These are phyloP conservation scores for Wickerhamiella nectarea DNA, from an alignment of 805 yeast species.

Conservation along the genomic window DNA sequence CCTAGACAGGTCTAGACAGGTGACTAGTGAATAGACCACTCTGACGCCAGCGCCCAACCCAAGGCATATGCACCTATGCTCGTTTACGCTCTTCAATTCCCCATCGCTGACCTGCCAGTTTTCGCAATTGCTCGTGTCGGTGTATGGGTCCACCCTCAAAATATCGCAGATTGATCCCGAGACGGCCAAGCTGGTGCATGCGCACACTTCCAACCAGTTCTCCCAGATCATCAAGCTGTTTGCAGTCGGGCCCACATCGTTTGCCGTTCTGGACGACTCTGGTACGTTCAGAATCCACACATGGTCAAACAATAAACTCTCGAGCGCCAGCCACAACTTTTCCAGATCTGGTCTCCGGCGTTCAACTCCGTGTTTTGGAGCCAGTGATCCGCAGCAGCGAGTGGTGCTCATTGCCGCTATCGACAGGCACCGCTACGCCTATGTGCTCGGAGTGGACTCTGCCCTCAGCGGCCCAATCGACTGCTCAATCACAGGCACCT, in stretches of 20 bases:
- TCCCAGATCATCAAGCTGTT: slow-evolving; percentile 41
- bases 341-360: slow-evolving; percentile 50
- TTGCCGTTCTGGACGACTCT: slow-evolving; percentile 2
- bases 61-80: background rate
- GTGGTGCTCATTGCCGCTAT: slow-evolving; percentile 58
- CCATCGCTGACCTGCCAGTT: slow-evolving; percentile 1
- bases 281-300: background rate
- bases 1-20: no score
- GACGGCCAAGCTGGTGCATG: slow-evolving; percentile 39
- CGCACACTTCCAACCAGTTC: slow-evolving; percentile 37
- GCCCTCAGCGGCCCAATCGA: slow-evolving; percentile 63
- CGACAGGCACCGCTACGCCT: slow-evolving; percentile 62
- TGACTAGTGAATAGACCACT: no score
- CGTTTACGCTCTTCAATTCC: background rate
- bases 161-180: slow-evolving; percentile 39
- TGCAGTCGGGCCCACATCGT: background rate
- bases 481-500: slow-evolving; percentile 35
- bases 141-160: slow-evolving; percentile 41
- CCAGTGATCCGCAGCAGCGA: slow-evolving; percentile 58
- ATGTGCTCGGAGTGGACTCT: slow-evolving; percentile 38
- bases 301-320: background rate
- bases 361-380: slow-evolving; percentile 56
- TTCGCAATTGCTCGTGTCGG: slow-evolving; percentile 49
- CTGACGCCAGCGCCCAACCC: slow-evolving; percentile 42
- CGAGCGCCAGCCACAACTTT: background rate